Percentiles rank a stretch among this genome's conserved stretches.
phyloP scores from a whole-genome alignment of 345 rosid genomes.

The Lepidium aucheri region DNA sequence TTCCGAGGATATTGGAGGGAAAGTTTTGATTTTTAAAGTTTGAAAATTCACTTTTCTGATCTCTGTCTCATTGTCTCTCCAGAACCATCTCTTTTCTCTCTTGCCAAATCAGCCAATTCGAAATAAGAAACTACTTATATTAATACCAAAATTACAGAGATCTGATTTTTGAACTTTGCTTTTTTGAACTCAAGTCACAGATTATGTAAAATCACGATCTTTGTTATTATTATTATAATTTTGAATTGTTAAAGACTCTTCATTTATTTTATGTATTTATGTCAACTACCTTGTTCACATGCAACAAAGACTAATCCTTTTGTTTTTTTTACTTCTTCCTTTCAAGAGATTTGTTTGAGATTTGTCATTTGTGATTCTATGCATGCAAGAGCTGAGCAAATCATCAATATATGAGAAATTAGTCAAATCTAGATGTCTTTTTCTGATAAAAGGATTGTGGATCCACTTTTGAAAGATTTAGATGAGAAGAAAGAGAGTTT shows the following conservation, averaged over 20 bases:
- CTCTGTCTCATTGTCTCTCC: background rate
- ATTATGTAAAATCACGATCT: slow-evolving; percentile 17
- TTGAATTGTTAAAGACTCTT: slow-evolving; percentile 6
- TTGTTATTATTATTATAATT: background rate
- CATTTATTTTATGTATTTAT: slow-evolving; percentile 14
- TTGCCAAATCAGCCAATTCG: slow-evolving; percentile 6
- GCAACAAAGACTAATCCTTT: slow-evolving; percentile 21
- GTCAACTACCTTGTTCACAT: slow-evolving; percentile 37
- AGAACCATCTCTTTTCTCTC: background rate
- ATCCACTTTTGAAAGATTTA: slow-evolving; percentile 81
- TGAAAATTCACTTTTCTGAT: background rate
- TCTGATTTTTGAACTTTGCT: background rate
- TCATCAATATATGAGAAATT: background rate
- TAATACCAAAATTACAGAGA: background rate
- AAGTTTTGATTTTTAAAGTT: slow-evolving; percentile 13
- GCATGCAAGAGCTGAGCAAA: slow-evolving; percentile 4
- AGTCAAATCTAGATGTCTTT: slow-evolving; percentile 32
- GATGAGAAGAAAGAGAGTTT: slow-evolving; percentile 87
- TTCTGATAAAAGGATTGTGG: slow-evolving; percentile 26
- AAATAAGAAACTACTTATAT: background rate
- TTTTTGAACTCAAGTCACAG: background rate
- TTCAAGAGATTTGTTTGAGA: background rate
- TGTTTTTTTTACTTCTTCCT: background rate
- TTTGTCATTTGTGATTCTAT: background rate
- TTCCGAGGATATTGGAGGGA: slow-evolving; percentile 26